These are phyloP conservation scores for Penicillium crustosum DNA, from an alignment of 2,329 filamentous ascomycete species.

Conservation along the genomic window DNA sequence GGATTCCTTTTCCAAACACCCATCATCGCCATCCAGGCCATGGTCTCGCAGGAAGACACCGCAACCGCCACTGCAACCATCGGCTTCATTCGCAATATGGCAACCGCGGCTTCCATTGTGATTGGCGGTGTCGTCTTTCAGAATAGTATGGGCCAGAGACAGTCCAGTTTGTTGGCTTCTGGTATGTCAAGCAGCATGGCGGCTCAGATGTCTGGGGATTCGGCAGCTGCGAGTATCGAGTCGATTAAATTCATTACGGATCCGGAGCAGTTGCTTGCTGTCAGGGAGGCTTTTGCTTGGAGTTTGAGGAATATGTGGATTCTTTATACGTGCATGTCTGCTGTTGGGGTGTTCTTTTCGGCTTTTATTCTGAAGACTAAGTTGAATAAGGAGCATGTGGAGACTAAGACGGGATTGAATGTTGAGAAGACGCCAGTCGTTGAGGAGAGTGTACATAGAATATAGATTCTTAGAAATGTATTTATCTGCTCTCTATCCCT, in stretches of 20 bases:
- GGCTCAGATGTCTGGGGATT: conserved; percentile 39
- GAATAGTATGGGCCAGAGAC: conserved; percentile 53
- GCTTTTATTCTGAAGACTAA: conserved; percentile 47
- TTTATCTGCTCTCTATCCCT: too few species aligned
- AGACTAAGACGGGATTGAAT: conserved; percentile 52
- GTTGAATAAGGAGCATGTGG: conserved; percentile 52
- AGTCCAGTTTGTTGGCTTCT: conserved; percentile 60
- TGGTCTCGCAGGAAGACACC: conserved; percentile 49
- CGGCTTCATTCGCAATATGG: conserved; percentile 63
- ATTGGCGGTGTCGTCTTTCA: conserved; percentile 78
- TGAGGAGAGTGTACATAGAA: conserved; percentile 6
- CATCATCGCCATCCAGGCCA: conserved; percentile 57
- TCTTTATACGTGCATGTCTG: conserved; percentile 47
- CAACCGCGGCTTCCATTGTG: conserved; percentile 67
- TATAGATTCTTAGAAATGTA: neutral
- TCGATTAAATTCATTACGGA: conserved; percentile 44
- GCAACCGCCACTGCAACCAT: conserved; percentile 55
- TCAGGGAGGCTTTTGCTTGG: conserved; percentile 50
- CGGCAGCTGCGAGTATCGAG: conserved; percentile 51
- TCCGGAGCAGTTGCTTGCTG: conserved; percentile 38
- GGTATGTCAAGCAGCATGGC: conserved; percentile 29
- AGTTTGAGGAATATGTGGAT: conserved; percentile 54
- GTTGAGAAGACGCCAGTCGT: conserved; percentile 21
- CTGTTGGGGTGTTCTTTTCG: conserved; percentile 43
- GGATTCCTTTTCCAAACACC: conserved; percentile 57